Base-by-base conservation (phyloP, 306 rosid genomes). In the Trifolium dubium region DNA sequence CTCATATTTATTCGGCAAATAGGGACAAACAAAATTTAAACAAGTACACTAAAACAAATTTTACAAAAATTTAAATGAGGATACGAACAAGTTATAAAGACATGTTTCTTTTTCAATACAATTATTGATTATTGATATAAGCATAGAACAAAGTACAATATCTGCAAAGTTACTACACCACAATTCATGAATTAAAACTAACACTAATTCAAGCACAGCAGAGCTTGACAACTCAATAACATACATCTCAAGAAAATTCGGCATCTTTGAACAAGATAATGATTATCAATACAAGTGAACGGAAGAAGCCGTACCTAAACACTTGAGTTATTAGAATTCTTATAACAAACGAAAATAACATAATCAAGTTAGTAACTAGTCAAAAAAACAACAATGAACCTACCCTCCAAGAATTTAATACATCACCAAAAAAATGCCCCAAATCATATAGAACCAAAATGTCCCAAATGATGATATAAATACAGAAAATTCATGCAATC, bases 101-200 rank as follows among this genome's bases (percentile, higher is more conserved):
- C 5, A 1, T 2, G 49, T 50, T 79, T 66, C 39, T 13, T 41
- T 30, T 30, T 13, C 32, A 5, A 65, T 10, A 29, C 39, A 28
- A n/a, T n/a, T n/a, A n/a, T n/a, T n/a, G n/a, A n/a, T 23, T 66
- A 49, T 29, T 43, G 28, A 44, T 14, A 65, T 37, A 75, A 60
- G 66, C 66, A 32, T 31, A 1, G 18, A 75, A 5, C n/a, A 31
- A 54, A 49, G 12, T 13, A 40, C 74, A 59, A 62, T 60, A 17
- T 4, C 18, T 14, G 19, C 40, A 8, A 69, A 37, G 43, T 61
- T 58, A 67, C 6, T 19, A 15, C 43, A 60, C 51, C 58, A 10
- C 10, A 4, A 51, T 51, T 18, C 64, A 29, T 0, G 9, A 43
- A 43, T 1, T n/a, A 34, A 50, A 15, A 50, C 29, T 31, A 66